Conservation (phyloP, 768 basidiomycete species). For the Suillus occidentalis region DNA sequence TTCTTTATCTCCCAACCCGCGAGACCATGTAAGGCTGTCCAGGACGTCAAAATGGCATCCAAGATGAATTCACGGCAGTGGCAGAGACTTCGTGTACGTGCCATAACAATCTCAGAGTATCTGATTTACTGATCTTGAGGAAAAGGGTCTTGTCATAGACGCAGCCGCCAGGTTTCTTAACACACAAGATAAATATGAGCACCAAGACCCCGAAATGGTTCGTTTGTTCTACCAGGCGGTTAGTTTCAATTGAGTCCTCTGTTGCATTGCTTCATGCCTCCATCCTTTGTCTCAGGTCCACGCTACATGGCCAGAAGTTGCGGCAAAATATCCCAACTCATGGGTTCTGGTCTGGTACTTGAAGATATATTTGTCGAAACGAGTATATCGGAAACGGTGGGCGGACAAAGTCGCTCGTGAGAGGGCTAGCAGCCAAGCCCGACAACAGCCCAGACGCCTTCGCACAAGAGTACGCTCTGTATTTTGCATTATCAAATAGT, state of each 20-base stretch:
- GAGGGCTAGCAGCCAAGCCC: neutral
- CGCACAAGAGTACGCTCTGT: neutral
- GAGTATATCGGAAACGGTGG: neutral
- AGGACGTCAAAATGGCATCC: neutral
- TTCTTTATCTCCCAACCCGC: neutral
- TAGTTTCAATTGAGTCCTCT: neutral
- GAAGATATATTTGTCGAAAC: neutral
- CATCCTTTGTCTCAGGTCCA: neutral
- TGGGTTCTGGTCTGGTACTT: constrained; percentile 4
- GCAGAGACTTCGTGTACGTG: neutral
- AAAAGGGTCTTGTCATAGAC: neutral
- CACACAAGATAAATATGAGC: neutral
- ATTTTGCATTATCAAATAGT: neutral
- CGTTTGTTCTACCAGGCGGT: constrained; percentile 1
- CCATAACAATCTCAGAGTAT: neutral
- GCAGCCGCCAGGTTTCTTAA: neutral
- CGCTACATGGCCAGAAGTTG: neutral
- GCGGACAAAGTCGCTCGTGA: neutral
- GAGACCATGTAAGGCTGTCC: neutral
- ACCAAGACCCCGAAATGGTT: neutral
- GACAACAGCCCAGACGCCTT: neutral
- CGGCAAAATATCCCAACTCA: neutral
- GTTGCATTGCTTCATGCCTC: neutral
- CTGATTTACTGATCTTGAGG: neutral
- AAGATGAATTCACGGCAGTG: neutral